phyloP scores from a whole-genome alignment of 2,329 filamentous ascomycete species.

The Fusarium sp. region DNA sequence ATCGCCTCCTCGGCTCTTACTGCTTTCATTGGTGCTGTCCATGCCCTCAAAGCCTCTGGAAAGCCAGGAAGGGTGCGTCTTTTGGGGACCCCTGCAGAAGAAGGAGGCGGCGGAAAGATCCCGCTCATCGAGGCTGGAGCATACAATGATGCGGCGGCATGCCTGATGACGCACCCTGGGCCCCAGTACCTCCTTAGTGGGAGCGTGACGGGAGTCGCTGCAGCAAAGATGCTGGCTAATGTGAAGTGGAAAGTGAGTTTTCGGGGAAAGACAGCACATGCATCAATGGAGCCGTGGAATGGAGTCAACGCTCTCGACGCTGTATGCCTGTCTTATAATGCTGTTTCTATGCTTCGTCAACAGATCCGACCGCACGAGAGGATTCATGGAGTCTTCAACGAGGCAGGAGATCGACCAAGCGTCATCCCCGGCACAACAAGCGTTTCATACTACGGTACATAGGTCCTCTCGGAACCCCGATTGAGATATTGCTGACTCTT shows the following conservation, averaged over 20 bases:
- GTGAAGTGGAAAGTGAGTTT: slow-evolving; percentile 1
- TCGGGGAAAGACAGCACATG: slow-evolving; percentile 11
- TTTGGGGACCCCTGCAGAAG: slow-evolving; percentile 16
- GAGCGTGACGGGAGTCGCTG: neutral
- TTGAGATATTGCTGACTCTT: neutral
- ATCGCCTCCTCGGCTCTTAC: slow-evolving; percentile 31
- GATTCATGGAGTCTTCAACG: slow-evolving; percentile 17
- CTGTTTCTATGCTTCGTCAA: slow-evolving; percentile 15
- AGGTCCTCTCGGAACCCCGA: neutral
- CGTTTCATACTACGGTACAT: neutral
- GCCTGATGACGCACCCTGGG: slow-evolving; percentile 4
- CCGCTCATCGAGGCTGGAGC: slow-evolving; percentile 10
- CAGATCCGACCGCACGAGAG: slow-evolving; percentile 12
- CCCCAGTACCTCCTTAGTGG: neutral
- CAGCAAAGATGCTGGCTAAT: slow-evolving; percentile 8
- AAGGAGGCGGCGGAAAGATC: slow-evolving; percentile 16
- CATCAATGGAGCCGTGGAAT: slow-evolving; percentile 15
- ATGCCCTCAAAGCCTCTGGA: neutral
- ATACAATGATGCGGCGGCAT: slow-evolving; percentile 1
- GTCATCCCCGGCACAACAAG: neutral
- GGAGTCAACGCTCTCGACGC: slow-evolving; percentile 24
- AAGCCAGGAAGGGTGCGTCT: slow-evolving; percentile 1
- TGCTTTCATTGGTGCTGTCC: slow-evolving; percentile 15
- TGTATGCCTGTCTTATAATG: slow-evolving; percentile 4
- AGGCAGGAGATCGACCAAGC: slow-evolving; percentile 11